Percentiles rank a stretch among this genome's conserved stretches.
Evolutionary conservation across 306 rosid genomes (phyloP).

Genomic region (Trifolium repens): DNA sequence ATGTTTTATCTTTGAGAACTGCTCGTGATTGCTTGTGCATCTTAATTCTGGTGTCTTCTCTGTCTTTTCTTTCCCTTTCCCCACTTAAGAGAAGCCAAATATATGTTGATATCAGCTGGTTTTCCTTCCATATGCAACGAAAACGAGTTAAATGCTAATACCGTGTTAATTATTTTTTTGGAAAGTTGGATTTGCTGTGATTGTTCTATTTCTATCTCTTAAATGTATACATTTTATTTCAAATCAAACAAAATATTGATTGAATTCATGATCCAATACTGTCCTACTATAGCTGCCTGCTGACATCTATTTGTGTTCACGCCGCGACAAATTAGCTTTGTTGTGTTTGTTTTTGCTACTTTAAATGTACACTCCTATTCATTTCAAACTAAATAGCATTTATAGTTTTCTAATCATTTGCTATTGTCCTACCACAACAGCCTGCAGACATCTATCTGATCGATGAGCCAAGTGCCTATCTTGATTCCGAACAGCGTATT

Average conservation of each 20-base stretch:
- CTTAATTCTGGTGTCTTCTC: not conserved
- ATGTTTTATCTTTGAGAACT: not conserved
- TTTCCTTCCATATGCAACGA: no score
- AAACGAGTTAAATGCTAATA: no score
- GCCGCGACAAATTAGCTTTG: not conserved
- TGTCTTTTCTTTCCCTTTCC: not conserved
- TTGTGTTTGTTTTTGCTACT: not conserved
- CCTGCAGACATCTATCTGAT: slow-evolving; percentile 82
- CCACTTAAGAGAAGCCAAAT: not conserved
- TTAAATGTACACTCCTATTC: not conserved
- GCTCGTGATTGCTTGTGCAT: not conserved
- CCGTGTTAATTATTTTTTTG: no score
- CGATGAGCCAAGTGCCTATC: slow-evolving; percentile 91
- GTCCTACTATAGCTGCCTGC: not conserved
- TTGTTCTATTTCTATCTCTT: not conserved
- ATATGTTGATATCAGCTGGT: not conserved
- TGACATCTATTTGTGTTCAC: not conserved
- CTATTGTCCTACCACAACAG: not conserved
- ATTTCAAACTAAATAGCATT: slow-evolving; percentile 19
- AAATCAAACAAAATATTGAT: not conserved
- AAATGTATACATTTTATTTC: not conserved
- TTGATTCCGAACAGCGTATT: no score
- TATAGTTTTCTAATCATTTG: slow-evolving; percentile 25
- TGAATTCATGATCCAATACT: not conserved
- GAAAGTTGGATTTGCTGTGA: not conserved